phyloP scores from a whole-genome alignment of 2,329 filamentous ascomycete species.

The Claviceps purpurea region DNA sequence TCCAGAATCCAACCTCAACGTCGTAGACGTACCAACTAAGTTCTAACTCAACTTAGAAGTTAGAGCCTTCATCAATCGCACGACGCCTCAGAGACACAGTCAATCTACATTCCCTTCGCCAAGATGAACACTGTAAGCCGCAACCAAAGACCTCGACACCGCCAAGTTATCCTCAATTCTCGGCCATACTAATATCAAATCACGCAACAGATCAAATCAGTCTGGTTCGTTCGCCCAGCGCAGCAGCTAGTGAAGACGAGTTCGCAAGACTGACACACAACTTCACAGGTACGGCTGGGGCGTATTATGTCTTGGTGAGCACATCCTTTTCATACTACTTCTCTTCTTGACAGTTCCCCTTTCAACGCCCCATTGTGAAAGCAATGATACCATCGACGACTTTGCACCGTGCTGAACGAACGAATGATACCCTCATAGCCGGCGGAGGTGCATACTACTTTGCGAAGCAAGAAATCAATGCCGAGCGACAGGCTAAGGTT shows the following conservation, averaged over 20 bases:
- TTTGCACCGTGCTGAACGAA: not conserved
- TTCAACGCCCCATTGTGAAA: too few species aligned
- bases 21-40: too few species aligned
- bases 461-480: slow-evolving; percentile 88
- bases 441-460: slow-evolving; percentile 91
- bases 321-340: not conserved
- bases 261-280: not conserved
- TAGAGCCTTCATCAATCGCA: not conserved
- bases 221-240: slow-evolving; percentile 38
- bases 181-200: not conserved
- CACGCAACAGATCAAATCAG: slow-evolving; percentile 42
- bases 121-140: slow-evolving; percentile 41
- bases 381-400: too few species aligned
- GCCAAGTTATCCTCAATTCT: not conserved
- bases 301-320: slow-evolving; percentile 66
- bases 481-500: slow-evolving; percentile 63
- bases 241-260: not conserved
- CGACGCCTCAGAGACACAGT: not conserved
- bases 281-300: slow-evolving; percentile 80
- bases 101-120: not conserved
- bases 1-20: too few species aligned
- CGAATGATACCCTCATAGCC: slow-evolving; percentile 33
- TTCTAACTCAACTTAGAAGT: too few species aligned
- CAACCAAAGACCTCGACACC: not conserved
- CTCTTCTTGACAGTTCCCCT: not conserved